A percentile compares a stretch with the other conserved stretches of the same genome.
These are phyloP conservation scores for Globisporangium sylvaticum DNA, from an alignment of 352 stramenopile genomes.

Conservation along the genomic window DNA sequence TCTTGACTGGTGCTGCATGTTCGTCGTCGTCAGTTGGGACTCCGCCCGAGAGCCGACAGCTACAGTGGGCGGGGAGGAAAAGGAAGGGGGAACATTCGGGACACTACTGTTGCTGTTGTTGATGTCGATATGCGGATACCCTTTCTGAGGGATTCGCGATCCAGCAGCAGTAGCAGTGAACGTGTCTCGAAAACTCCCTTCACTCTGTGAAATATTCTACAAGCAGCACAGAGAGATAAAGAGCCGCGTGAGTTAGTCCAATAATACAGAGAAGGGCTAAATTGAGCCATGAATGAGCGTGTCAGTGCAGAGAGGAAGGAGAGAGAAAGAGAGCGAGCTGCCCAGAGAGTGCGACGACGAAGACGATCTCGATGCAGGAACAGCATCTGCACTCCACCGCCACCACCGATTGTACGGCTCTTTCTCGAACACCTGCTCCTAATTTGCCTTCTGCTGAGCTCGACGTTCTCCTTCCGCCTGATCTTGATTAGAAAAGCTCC, in stretches of 20 bases:
- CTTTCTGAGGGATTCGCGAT: conserved; percentile 6
- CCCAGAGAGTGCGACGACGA: neutral
- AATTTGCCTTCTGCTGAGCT: neutral
- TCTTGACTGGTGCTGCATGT: neutral
- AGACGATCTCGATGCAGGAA: neutral
- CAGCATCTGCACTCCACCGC: neutral
- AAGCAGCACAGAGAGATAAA: neutral
- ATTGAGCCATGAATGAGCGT: neutral
- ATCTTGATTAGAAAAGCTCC: neutral
- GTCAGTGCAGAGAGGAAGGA: neutral
- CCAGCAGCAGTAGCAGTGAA: conserved; percentile 17
- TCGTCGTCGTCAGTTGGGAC: neutral
- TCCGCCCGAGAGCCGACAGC: conserved; percentile 12
- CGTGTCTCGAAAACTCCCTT: conserved; percentile 30
- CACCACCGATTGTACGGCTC: neutral
- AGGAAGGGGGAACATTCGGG: conserved; percentile 16
- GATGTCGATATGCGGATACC: neutral
- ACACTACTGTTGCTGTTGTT: neutral
- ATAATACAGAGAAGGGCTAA: neutral
- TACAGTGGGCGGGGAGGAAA: conserved; percentile 4
- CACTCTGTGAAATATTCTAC: conserved; percentile 31
- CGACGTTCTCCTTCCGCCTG: neutral
- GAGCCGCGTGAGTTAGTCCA: neutral
- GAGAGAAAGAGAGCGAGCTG: neutral
- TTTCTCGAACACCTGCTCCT: neutral